Base-by-base conservation (phyloP, 805 yeast species). In the Metschnikowia matae region DNA sequence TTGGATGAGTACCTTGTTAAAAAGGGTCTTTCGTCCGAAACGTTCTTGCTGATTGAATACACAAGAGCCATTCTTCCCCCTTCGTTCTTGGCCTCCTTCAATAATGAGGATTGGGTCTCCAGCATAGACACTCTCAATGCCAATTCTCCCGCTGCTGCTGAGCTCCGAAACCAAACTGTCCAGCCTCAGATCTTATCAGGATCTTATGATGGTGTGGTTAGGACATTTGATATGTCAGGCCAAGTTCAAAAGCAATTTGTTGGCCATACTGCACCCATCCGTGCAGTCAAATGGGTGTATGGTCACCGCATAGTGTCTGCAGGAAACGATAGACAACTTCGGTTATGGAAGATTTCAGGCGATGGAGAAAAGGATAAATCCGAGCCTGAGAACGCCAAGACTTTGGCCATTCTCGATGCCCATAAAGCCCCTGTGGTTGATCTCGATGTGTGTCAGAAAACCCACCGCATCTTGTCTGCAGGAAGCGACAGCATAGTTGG, bases 101-200 rank as follows among this genome's bases (percentile, higher is more conserved):
- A 83, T 62, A 90, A 92, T 63, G 96, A 92, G 54, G 99, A 94
- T 69, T 94, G 99, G 99, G 82, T 94, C 21, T 88, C 96, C 20
- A 79, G 95, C 1, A 77, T 86, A 23, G 82, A 81, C 62, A 66
- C 84, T 59, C 53, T 73, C 67, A 59, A 82, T 72, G 52, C 69
- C 62, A 29, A 29, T 11, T 58, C 67, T 13, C 42, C 49, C 14
- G 58, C 66, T 21, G 69, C 63, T 15, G 48, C 54, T 3, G 43
- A 59, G 6, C 51, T 40, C 35, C 46, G 51, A 23, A 59, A 65
- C 33, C 48, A 60, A 49, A 34, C 57, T 10, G 60, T 65, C 4
- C 67, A 72, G 40, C 77, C 83, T 32, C 78, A 78, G 61, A 87
- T 92, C 48, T 74, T 90, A 41, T 83, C 94, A 13, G 99, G 98